These are phyloP conservation scores for Xanthoconium separans DNA, from an alignment of 1,284 basidiomycete genomes.

Conservation along the genomic window DNA sequence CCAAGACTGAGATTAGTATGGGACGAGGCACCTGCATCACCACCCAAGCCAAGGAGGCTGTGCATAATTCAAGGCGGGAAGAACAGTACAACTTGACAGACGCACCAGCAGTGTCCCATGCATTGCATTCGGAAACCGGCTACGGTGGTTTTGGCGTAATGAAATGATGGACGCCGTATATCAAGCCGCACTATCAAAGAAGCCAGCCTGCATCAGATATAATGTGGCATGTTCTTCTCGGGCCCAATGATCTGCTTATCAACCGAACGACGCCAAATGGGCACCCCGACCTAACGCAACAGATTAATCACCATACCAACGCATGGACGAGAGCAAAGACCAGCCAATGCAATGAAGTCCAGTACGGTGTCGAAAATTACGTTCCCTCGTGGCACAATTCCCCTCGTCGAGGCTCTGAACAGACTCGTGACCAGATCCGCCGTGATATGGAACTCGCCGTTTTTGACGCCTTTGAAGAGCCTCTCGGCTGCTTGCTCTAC, in stretches of 20 bases:
- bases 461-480: conserved; percentile 71
- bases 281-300: conserved; percentile 26
- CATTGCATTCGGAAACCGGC: not conserved
- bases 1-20: too few species aligned
- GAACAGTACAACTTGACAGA: not conserved
- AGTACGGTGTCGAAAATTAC: conserved; percentile 18
- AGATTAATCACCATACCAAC: not conserved
- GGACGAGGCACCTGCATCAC: too few species aligned
- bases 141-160: too few species aligned
- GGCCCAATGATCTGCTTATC: conserved; percentile 26
- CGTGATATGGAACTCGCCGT: conserved; percentile 76
- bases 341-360: conserved; percentile 27
- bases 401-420: conserved; percentile 70
- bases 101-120: not conserved
- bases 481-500: conserved; percentile 66
- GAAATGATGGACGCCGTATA: not conserved
- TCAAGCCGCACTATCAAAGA: conserved; percentile 19
- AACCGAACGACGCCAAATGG: conserved; percentile 33
- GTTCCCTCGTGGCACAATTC: conserved; percentile 53
- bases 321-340: not conserved
- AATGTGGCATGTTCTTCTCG: conserved; percentile 27
- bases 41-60: too few species aligned
- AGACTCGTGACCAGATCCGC: conserved; percentile 68
- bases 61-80: too few species aligned
- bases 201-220: conserved; percentile 27